Evolutionary conservation across 768 basidiomycete species (phyloP), one percentile per base, ranked within the genome.

Genomic region (Gloeopeniophorella convolvens): DNA sequence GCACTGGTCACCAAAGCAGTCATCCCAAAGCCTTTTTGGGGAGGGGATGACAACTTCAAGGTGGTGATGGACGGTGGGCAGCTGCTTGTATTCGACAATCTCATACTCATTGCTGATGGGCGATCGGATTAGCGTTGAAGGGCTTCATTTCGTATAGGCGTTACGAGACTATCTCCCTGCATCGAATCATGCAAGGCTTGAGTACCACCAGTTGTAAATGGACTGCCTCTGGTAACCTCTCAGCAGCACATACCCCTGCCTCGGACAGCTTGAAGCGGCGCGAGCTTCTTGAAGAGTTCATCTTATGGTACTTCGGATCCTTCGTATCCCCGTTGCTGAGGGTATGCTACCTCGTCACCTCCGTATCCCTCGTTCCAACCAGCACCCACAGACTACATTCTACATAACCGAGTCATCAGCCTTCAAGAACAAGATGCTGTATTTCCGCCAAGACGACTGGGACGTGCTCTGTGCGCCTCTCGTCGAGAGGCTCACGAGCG

Each of bases 391-490:
- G 94, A 90, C 90, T 3, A 83, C 84, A 0, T 99, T 96, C 68
- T 97, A 97, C 65, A 75, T 92, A 36, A 98, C 96, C 0, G 89
- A 98, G 56, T 90, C 94, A 0, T 83, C 86, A 16, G 86, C 84
- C 6, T 90, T 83, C 60, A 75, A 85, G 33, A 87, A 93, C 53
- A 79, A 80, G 36, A 75, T 94, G 1, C 69, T 97, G 1, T 99
- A 94, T 63, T 98, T 96, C 65, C 80, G 90, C 10, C 92, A 97
- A 47, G 91, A 95, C 44, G 93, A 95, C 58, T 99, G 95, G 96
- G 72, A 75, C n/a, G 69, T 66, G 3, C 73, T 97, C 5, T 94
- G 92, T 50, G 69, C 76, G 9, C 96, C 96, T 1, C 73, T 97
- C 23, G 71, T 95, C 10, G 78, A 82, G 52, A 74, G 80, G n/a